Evolutionary conservation across 1,284 basidiomycete species (phyloP), one percentile per base, ranked within the genome.

Genomic region (Trichosporon ovoides): DNA sequence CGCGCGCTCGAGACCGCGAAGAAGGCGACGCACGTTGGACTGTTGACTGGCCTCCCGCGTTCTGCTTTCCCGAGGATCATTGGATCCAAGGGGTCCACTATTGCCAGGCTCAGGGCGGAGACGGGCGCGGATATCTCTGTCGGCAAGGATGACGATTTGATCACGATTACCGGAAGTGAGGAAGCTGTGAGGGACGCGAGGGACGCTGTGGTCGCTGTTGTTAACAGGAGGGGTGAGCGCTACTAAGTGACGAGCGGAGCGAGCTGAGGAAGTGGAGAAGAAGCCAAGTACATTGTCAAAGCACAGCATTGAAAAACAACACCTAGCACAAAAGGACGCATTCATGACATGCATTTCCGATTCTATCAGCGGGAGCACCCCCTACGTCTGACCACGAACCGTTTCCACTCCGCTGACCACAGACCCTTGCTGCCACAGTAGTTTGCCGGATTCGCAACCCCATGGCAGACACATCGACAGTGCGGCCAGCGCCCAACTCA

Each of bases 121-220:
- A 93, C 88, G 55, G 89, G 89, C 38, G 87, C 91, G 56, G 90
- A 93, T 73, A 91, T 95, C 65, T 89, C 85, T 43, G 89, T 94
- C 62, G 84, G 88, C 74, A 84, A 88, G 66, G 89, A 92, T 64
- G 88, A 88, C 71, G 51, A 82, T 70, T 85, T 86, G 20, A 91
- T 93, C 69, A 84, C 88, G 61, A 87, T 93, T 69, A 83, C 87
- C 53, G 90, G 91, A 66, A 73, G 76, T 59, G 84, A 88, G 74
- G 74, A 80, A 56, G 84, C 87, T 57, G 85, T 93, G 55, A 75
- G 83, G 58, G 81, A 83, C 38, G 91, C 91, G 34, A 91, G 87
- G 76, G 86, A 89, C 49, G 87, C 87, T 22, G 90, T 94, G 69
- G 76, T 89, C 54, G 83, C 81, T 70, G 87, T 89, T 75, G 82